Conservation (phyloP, 2,329 filamentous ascomycete species). For the Epichloe festucae region DNA sequence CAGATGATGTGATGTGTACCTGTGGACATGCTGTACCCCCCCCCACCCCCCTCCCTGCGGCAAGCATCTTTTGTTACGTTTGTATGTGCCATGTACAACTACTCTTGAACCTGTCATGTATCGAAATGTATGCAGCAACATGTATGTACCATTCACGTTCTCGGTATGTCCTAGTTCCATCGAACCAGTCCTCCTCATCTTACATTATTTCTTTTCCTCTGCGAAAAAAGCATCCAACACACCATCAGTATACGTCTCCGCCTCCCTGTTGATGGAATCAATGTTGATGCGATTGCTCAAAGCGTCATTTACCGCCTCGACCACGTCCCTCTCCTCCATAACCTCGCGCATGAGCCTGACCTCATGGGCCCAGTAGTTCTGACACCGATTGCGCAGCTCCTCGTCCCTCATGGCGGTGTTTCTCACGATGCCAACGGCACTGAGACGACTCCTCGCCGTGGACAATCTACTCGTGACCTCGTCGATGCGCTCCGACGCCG, state of each 20-base stretch:
- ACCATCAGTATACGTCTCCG: conserved; percentile 44
- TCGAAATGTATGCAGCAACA: no score
- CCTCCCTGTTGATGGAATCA: conserved; percentile 45
- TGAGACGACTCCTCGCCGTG: conserved; percentile 50
- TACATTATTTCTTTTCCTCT: conserved; percentile 1
- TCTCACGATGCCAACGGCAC: conserved; percentile 59
- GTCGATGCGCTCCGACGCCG: conserved; percentile 54
- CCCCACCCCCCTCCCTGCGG: no score
- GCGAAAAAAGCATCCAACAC: conserved; percentile 21
- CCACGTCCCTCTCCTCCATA: conserved; percentile 66
- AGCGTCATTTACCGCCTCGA: conserved; percentile 56
- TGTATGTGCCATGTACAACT: no score
- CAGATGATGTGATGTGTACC: no score
- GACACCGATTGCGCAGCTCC: conserved; percentile 49
- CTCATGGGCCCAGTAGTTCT: conserved; percentile 73
- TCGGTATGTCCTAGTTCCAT: neutral
- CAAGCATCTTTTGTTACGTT: no score
- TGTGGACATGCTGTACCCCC: no score
- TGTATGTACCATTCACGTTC: no score
- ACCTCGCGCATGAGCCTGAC: conserved; percentile 57
- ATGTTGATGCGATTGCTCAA: conserved; percentile 53
- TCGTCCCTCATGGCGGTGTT: conserved; percentile 70
- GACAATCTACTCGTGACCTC: conserved; percentile 42
- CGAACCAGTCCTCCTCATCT: neutral
- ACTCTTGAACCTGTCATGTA: no score